Evolutionary conservation across 2,329 filamentous ascomycete genomes (phyloP).

Genomic region (Fusarium mexicanum): DNA sequence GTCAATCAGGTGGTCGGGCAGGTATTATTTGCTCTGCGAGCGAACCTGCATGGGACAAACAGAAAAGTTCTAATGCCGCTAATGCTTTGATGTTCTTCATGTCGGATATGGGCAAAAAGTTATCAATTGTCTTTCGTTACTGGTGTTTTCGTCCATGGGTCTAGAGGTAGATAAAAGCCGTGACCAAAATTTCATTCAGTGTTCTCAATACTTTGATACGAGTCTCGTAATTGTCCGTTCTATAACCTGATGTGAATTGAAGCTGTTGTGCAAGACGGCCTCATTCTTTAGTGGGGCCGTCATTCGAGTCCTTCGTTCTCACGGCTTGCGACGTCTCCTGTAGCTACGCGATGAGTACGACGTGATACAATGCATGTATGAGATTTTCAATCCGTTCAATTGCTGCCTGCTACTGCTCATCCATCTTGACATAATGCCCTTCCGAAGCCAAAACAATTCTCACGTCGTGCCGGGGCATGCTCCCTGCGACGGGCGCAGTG

Average conservation of each 20-base stretch:
- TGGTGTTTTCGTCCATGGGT: constrained; percentile 35
- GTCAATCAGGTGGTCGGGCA: neutral
- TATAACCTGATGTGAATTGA: neutral
- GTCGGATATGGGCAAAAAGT: constrained; percentile 35
- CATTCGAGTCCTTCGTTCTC: neutral
- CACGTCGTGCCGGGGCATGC: rapidly evolving
- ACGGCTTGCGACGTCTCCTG: neutral
- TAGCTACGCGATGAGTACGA: neutral
- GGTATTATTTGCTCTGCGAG: constrained; percentile 33
- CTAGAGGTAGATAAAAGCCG: constrained; percentile 43
- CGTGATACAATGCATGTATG: neutral
- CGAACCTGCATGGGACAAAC: constrained; percentile 2
- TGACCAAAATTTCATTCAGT: constrained; percentile 30
- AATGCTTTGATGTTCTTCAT: constrained; percentile 40
- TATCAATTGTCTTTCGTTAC: constrained; percentile 35
- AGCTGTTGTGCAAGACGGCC: neutral
- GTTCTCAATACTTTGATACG: neutral
- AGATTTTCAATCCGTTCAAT: neutral
- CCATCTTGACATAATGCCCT: no score
- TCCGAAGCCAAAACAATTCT: neutral
- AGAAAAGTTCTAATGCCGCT: constrained; percentile 33
- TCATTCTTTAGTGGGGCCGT: neutral
- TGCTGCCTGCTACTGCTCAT: neutral
- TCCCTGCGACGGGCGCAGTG: neutral
- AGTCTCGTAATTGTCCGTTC: no score